These are phyloP conservation scores for Cercospora sesami DNA, from an alignment of 2,329 filamentous ascomycete genomes.

Conservation along the genomic window DNA sequence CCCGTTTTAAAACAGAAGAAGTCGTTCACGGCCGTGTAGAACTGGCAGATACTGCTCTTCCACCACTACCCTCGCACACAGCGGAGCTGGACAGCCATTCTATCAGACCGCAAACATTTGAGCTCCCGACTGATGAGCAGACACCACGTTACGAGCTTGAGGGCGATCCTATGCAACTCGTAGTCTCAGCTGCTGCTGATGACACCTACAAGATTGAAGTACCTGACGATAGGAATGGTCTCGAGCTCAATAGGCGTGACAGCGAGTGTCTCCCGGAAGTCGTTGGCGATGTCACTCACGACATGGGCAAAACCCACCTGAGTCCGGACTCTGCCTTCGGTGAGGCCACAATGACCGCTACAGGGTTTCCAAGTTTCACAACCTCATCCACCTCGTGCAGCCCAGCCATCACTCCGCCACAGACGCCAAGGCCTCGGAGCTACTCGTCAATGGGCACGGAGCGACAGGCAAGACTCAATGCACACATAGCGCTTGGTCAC, in stretches of 20 bases:
- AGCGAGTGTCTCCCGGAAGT: constrained; percentile 51
- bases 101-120: constrained; percentile 25
- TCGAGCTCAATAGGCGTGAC: constrained; percentile 41
- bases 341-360: constrained; percentile 20
- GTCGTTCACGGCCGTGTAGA: constrained; percentile 34
- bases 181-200: constrained; percentile 38
- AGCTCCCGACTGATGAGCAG: constrained; percentile 30
- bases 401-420: constrained; percentile 14
- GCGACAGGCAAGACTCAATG: constrained; percentile 33
- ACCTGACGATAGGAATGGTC: background rate
- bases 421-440: constrained; percentile 27
- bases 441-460: constrained; percentile 36
- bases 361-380: constrained; percentile 7
- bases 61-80: constrained; percentile 25
- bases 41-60: constrained; percentile 32
- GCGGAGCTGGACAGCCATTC: constrained; percentile 37
- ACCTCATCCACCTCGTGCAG: constrained; percentile 8
- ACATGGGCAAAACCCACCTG: constrained; percentile 22
- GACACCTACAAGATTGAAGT: constrained; percentile 31
- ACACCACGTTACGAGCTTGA: constrained; percentile 41
- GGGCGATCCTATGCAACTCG: constrained; percentile 40
- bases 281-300: constrained; percentile 33
- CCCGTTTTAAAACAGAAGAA: constrained; percentile 24
- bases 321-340: constrained; percentile 28
- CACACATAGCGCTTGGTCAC: constrained; percentile 27